Base-by-base conservation (phyloP, 2,329 filamentous ascomycete genomes). In the Taxawa tesnikishii region DNA sequence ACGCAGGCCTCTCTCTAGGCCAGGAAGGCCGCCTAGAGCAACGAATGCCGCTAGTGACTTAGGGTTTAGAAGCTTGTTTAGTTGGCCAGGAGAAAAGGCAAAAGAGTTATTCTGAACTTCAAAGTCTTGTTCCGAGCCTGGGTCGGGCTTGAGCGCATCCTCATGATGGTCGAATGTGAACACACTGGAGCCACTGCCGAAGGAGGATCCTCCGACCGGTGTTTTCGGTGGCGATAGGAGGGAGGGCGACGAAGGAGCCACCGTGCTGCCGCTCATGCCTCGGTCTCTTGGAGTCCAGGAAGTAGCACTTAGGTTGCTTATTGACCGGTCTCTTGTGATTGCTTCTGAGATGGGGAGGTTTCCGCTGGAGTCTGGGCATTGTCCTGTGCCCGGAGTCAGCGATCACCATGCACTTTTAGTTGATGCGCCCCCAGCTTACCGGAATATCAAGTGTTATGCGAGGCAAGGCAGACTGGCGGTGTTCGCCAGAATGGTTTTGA, bases 31-130 rank as follows among this genome's bases (percentile, higher is more conserved):
- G n/a, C 69, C 69, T 38, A 73, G 57, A 11, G 62, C 64, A 29
- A 60, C 56, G 21, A 69, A 63, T 8, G 63, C 67, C 6, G 58
- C 36, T 5, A 68, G 50, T 12, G 55, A 67, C 32, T 67, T 65
- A 15, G 64, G 59, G n/a, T 62, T 65, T 17, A 70, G 45, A 18
- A 73, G 59, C 36, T 66, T 68, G 46, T 66, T 65, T 3, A 73
- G 52, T 35, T 73, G 68, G 4, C 59, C 59, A 2, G 68, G 65
- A 0, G 63, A 61, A 37, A 72, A 73, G 9, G 66, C 68, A 38
- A 73, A 73, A 5, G 55, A 59, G 43, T 66, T 69, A 45, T 60
- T 46, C 28, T 45, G 34, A 11, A 49, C 43, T 9, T 42, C 29
- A 23, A 50, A 47, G 7, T 43, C 40, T 4, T 38, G 36, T 32